Conservation (phyloP, 2,329 filamentous ascomycete species). For the Cladosporium phlei region DNA sequence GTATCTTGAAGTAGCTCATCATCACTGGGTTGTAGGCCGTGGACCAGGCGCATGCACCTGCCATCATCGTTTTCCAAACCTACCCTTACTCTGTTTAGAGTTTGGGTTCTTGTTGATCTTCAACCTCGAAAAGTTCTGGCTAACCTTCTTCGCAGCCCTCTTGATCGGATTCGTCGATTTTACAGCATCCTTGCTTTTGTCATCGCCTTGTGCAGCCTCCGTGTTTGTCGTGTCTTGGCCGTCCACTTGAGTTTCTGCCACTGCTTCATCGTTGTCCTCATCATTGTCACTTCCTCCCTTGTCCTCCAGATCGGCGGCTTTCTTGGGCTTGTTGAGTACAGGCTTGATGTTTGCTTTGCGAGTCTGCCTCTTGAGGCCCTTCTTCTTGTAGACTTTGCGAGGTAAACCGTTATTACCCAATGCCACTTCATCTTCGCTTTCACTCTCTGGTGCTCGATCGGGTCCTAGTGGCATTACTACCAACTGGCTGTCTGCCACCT, state of each 20-base stretch:
- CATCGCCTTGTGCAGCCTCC: conserved; percentile 3
- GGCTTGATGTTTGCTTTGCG: conserved; percentile 55
- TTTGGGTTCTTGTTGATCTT: conserved; percentile 51
- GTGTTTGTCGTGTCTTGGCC: background rate
- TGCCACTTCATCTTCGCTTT: conserved; percentile 56
- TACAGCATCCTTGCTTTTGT: background rate
- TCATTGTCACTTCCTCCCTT: conserved; percentile 5
- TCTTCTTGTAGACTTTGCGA: conserved; percentile 70
- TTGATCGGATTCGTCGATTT: conserved; percentile 24
- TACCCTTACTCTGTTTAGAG: conserved; percentile 35
- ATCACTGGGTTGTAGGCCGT: no score
- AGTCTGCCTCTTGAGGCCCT: conserved; percentile 75
- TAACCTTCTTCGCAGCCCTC: conserved; percentile 41
- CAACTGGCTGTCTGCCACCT: conserved; percentile 41
- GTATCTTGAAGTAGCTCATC: no score
- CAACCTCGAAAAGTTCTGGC: conserved; percentile 44
- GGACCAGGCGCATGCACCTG: no score
- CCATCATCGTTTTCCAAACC: conserved; percentile 31
- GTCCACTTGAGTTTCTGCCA: conserved; percentile 21
- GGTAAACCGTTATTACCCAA: conserved; percentile 50
- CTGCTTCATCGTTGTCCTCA: conserved; percentile 13
- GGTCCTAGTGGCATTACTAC: conserved; percentile 42
- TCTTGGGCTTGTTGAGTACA: conserved; percentile 28
- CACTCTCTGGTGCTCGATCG: conserved; percentile 44
- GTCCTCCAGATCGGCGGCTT: conserved; percentile 21